phyloP scores from a whole-genome alignment of 495 filamentous ascomycete species.

The Geopyxis carbonaria region DNA sequence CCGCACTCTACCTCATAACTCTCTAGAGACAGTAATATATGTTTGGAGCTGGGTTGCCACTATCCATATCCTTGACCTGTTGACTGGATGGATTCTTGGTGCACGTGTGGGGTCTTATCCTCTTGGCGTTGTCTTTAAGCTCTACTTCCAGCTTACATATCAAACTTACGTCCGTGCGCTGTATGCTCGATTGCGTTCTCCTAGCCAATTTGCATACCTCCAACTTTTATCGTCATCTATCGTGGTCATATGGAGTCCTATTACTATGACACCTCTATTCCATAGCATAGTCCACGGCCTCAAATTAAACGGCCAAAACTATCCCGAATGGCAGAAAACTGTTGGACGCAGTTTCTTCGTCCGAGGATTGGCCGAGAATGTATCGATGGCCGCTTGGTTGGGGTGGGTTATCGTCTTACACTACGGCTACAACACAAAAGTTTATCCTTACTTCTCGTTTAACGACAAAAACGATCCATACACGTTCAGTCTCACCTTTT shows the following conservation, averaged over 20 bases:
- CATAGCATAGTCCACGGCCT: slow-evolving; percentile 35
- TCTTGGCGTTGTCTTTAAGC: slow-evolving; percentile 46
- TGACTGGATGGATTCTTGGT: slow-evolving; percentile 46
- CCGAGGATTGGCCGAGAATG: slow-evolving; percentile 43
- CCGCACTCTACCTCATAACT: slow-evolving; percentile 44
- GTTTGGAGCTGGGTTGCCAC: slow-evolving; percentile 50
- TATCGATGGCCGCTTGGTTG: slow-evolving; percentile 47
- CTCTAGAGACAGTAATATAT: slow-evolving; percentile 44
- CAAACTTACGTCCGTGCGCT: slow-evolving; percentile 52
- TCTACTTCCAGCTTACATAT: slow-evolving; percentile 49
- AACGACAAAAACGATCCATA: slow-evolving; percentile 26
- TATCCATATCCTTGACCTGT: slow-evolving; percentile 40
- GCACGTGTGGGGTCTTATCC: slow-evolving; percentile 46
- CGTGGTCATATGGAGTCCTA: slow-evolving; percentile 34
- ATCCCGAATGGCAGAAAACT: slow-evolving; percentile 41
- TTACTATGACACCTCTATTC: slow-evolving; percentile 41
- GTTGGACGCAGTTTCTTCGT: slow-evolving; percentile 45
- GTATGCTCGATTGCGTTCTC: slow-evolving; percentile 45
- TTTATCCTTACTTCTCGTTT: slow-evolving; percentile 23
- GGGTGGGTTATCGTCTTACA: slow-evolving; percentile 43
- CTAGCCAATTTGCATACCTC: slow-evolving; percentile 41
- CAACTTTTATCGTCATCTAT: slow-evolving; percentile 42
- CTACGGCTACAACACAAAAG: slow-evolving; percentile 42
- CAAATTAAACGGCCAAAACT: slow-evolving; percentile 36
- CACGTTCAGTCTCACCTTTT: slow-evolving; percentile 39